phyloP scores from a whole-genome alignment of 2,329 filamentous ascomycete species.

The Paecilomyces dactylethromorphus region DNA sequence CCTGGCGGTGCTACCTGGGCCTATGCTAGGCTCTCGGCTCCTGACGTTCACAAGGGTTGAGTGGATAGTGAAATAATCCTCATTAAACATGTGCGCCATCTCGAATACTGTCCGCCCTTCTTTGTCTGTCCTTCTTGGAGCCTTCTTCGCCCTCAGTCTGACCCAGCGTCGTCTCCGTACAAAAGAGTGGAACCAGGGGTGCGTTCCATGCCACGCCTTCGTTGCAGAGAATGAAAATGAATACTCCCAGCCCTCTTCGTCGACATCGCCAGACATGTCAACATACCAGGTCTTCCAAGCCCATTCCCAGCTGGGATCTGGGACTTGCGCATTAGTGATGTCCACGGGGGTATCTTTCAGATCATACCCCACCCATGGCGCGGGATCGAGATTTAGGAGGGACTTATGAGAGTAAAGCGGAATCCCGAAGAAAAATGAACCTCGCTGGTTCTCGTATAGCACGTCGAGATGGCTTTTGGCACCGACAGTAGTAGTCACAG shows the following conservation, averaged over 20 bases:
- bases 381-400: conserved; percentile 76
- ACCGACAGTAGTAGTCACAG: too few relatives aligned
- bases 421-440: conserved; percentile 80
- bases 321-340: conserved; percentile 82
- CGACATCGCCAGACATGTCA: conserved; percentile 72
- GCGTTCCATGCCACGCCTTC: conserved; percentile 80
- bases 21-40: conserved; percentile 36
- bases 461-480: conserved; percentile 62
- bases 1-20: not conserved
- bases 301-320: conserved; percentile 95
- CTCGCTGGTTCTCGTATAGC: conserved; percentile 92
- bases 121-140: conserved; percentile 12
- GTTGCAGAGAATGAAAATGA: conserved; percentile 73
- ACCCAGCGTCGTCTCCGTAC: conserved; percentile 88
- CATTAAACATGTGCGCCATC: conserved; percentile 58
- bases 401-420: conserved; percentile 84
- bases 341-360: conserved; percentile 55
- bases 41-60: conserved; percentile 39
- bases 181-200: conserved; percentile 90
- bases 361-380: conserved; percentile 72
- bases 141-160: conserved; percentile 66
- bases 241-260: conserved; percentile 94
- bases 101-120: conserved; percentile 30
- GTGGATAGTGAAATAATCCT: conserved; percentile 74
- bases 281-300: conserved; percentile 66